Conservation (phyloP, 345 rosid species). For the Bruguiera sexangula region DNA sequence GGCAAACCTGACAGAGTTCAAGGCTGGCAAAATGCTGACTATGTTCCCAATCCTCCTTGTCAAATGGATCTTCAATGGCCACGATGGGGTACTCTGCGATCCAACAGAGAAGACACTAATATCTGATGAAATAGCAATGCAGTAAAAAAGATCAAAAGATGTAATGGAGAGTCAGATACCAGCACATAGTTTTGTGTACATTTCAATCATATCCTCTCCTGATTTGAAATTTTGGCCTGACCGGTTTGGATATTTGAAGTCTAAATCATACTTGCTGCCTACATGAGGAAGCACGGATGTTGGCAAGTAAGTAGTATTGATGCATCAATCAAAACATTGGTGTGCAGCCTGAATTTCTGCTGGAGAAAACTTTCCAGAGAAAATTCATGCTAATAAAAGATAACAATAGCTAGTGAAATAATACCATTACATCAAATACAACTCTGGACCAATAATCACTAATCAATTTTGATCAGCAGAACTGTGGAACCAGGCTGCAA, state of each 20-base stretch:
- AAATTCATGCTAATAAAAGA: neutral
- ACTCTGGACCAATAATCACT: slow-evolving; percentile 1
- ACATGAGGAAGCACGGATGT: slow-evolving; percentile 12
- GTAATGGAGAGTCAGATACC: slow-evolving; percentile 43
- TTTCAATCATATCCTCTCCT: slow-evolving; percentile 88
- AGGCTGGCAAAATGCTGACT: slow-evolving; percentile 62
- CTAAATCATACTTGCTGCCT: slow-evolving; percentile 96
- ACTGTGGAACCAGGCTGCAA: slow-evolving; percentile 10
- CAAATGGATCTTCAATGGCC: slow-evolving; percentile 96
- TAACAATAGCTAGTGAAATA: neutral
- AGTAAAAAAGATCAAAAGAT: neutral
- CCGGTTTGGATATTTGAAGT: slow-evolving; percentile 59
- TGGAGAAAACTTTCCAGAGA: neutral
- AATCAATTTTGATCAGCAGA: neutral
- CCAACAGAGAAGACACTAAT: slow-evolving; percentile 15
- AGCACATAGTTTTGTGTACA: slow-evolving; percentile 77
- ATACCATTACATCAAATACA: neutral
- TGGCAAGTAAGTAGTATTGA: slow-evolving; percentile 1
- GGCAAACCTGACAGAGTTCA: slow-evolving; percentile 87
- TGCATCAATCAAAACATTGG: slow-evolving; percentile 2
- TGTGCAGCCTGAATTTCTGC: neutral
- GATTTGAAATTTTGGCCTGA: slow-evolving; percentile 89
- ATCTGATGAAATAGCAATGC: slow-evolving; percentile 9
- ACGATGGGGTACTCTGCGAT: slow-evolving; percentile 72
- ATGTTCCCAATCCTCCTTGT: slow-evolving; percentile 98